phyloP scores from a whole-genome alignment of 2,329 filamentous ascomycete genomes.

The Pleoardoris graminearum region DNA sequence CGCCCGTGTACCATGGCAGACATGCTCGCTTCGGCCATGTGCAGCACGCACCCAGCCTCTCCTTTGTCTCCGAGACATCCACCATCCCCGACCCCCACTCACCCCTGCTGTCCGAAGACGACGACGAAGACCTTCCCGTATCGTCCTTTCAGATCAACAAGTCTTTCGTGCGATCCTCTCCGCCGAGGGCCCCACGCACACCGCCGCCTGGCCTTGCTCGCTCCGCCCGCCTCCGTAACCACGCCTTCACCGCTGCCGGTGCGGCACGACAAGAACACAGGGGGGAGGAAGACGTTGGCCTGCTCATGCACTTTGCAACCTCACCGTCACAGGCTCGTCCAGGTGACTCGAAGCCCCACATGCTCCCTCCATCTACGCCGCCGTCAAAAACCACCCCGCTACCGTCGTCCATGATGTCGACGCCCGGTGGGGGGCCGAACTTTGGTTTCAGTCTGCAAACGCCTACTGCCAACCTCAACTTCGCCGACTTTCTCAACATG shows the following conservation, averaged over 20 bases:
- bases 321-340: constrained; percentile 82
- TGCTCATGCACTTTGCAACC: constrained; percentile 85
- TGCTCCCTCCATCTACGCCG: constrained; percentile 59
- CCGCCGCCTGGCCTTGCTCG: constrained; percentile 46
- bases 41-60: constrained; percentile 69
- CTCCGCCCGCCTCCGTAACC: constrained; percentile 46
- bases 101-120: constrained; percentile 71
- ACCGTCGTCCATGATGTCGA: constrained; percentile 88
- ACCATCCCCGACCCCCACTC: constrained; percentile 65
- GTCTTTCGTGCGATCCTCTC: constrained; percentile 72
- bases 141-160: constrained; percentile 68
- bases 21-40: constrained; percentile 71
- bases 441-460: constrained; percentile 69
- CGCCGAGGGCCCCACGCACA: constrained; percentile 60
- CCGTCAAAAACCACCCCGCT: constrained; percentile 60
- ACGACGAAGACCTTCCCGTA: constrained; percentile 77
- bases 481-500: constrained; percentile 96
- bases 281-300: constrained; percentile 80
- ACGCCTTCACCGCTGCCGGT: constrained; percentile 44
- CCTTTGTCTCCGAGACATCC: constrained; percentile 74
- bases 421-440: constrained; percentile 66
- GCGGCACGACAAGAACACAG: constrained; percentile 57
- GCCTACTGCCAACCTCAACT: constrained; percentile 85
- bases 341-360: constrained; percentile 49
- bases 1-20: constrained; percentile 77